Evolutionary conservation across 495 filamentous ascomycete species (phyloP).

Genomic region (Trichoderma virens): DNA sequence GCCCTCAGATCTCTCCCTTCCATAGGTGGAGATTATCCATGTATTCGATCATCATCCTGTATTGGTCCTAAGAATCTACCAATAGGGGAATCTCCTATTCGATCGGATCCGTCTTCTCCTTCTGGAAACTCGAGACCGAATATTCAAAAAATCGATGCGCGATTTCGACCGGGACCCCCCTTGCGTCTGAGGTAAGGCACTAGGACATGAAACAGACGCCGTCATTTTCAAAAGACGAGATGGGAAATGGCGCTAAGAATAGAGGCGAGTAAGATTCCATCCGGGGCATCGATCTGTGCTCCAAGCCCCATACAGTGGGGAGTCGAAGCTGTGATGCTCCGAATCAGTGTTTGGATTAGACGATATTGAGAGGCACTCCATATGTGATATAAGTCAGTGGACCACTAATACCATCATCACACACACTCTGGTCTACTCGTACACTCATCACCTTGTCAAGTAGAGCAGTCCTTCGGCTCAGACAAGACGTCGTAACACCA

Average conservation of each 20-base stretch:
- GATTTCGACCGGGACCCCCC: not conserved
- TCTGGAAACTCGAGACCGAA: not conserved
- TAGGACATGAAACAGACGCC: constrained; percentile 3
- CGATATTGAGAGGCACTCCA: not conserved
- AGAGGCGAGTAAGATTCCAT: not conserved
- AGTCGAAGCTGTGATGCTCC: not conserved
- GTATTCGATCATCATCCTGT: not conserved
- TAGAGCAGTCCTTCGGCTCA: not conserved
- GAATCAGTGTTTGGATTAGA: not conserved
- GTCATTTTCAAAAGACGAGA: not conserved
- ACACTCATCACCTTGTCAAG: too few species aligned
- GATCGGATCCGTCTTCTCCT: not conserved
- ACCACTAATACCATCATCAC: too few species aligned
- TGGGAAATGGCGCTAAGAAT: not conserved
- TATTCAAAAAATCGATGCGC: not conserved
- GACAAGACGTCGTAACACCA: too few species aligned
- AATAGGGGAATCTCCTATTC: too few species aligned
- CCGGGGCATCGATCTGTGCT: not conserved
- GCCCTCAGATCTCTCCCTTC: too few species aligned
- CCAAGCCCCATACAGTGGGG: not conserved
- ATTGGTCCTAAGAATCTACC: not conserved
- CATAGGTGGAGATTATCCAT: not conserved
- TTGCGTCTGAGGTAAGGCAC: not conserved
- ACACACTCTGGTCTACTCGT: too few species aligned
- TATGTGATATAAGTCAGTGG: too few species aligned